Evolutionary conservation across 371 early-diverging fungal species (phyloP).

Genomic region (Haplosporangium sp.): DNA sequence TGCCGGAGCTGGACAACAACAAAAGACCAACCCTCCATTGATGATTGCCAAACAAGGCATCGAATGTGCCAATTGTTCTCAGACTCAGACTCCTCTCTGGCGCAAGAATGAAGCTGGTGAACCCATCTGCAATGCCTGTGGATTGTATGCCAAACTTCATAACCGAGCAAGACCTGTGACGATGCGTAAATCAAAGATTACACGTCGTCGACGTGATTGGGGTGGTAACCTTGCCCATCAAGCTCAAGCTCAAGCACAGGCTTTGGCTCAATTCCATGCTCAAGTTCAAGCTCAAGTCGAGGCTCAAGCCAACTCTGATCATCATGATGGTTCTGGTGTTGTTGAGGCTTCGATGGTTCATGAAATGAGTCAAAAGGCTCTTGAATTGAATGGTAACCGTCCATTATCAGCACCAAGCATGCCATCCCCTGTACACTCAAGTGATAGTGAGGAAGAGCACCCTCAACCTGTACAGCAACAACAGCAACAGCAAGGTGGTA

Average conservation of each 20-base stretch:
- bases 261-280: constrained; percentile 45
- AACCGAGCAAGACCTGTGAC: constrained; percentile 67
- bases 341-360: constrained; percentile 31
- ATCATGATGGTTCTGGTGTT: background rate
- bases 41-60: constrained; percentile 56
- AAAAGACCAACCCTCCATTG: constrained; percentile 41
- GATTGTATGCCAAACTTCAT: constrained; percentile 85
- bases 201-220: constrained; percentile 70
- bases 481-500: constrained; percentile 13
- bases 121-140: constrained; percentile 90
- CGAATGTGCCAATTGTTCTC: constrained; percentile 82
- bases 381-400: constrained; percentile 10
- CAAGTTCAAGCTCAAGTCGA: constrained; percentile 48
- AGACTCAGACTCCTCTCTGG: constrained; percentile 89
- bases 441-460: constrained; percentile 17
- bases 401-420: too few relatives aligned
- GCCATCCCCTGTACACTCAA: constrained; percentile 20
- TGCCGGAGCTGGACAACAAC: background rate
- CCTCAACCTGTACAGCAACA: background rate
- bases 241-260: constrained; percentile 51
- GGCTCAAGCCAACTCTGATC: constrained; percentile 20
- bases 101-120: constrained; percentile 82
- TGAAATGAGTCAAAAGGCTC: constrained; percentile 39
- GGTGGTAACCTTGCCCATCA: constrained; percentile 51
- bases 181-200: constrained; percentile 73